Evolutionary conservation across 1,284 basidiomycete genomes (phyloP).

Genomic region (Rhodotorula sp.): DNA sequence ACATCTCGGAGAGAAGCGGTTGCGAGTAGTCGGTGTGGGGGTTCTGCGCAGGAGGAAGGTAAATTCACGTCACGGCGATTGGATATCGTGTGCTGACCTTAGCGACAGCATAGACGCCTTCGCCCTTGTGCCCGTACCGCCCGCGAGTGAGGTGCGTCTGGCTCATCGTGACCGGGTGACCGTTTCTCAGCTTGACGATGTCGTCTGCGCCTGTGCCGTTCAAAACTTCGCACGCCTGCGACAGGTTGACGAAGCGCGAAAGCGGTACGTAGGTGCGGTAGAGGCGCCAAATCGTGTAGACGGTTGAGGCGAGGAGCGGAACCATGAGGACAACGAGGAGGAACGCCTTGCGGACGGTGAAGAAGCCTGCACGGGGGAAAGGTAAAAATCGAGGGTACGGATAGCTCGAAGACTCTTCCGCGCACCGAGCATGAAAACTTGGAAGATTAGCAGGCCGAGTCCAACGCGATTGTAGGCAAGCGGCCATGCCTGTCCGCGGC

Average conservation of each 20-base stretch:
- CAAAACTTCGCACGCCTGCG: conserved; percentile 81
- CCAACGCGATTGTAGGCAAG: conserved; percentile 48
- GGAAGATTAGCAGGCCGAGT: conserved; percentile 53
- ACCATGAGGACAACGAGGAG: conserved; percentile 71
- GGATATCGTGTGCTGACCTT: conserved; percentile 28
- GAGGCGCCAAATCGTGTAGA: conserved; percentile 69
- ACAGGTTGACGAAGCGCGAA: conserved; percentile 75
- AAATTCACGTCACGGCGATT: neutral
- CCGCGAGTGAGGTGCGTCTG: conserved; percentile 83
- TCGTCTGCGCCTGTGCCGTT: conserved; percentile 76
- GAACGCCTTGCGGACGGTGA: conserved; percentile 75
- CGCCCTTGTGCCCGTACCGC: conserved; percentile 86
- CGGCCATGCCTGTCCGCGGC: conserved; percentile 90
- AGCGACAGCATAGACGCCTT: conserved; percentile 79
- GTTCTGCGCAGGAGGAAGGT: conserved; percentile 57
- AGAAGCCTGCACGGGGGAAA: conserved; percentile 80
- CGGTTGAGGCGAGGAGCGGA: conserved; percentile 72
- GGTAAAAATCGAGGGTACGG: no score
- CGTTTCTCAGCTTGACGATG: conserved; percentile 65
- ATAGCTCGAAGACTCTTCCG: neutral
- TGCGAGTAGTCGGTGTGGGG: conserved; percentile 90
- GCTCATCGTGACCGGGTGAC: conserved; percentile 76
- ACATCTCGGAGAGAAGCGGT: conserved; percentile 91
- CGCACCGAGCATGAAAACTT: conserved; percentile 68
- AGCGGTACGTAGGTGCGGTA: conserved; percentile 67